Base-by-base conservation (phyloP, 768 basidiomycete genomes). In the Russula earlei region DNA sequence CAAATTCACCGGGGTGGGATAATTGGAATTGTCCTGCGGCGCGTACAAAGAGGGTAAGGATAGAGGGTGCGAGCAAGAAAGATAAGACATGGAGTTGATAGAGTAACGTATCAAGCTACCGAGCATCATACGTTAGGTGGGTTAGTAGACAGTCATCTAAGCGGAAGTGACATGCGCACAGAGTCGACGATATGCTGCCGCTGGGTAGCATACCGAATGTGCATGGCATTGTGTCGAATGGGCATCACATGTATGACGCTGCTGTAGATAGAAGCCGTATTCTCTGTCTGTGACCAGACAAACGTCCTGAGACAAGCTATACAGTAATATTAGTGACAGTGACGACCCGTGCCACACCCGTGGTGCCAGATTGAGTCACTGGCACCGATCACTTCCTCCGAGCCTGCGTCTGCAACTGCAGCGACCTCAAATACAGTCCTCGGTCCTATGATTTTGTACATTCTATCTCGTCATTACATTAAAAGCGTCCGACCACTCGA, bases 11-110 rank as follows among this genome's bases (percentile, higher is more conserved):
- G 20, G 87, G 83, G 63, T 78, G 80, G 41, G 80, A 73, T 65
- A 82, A 83, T 61, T 85, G 75, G 62, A 81, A 77, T 67, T 90
- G 87, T 38, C 77, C 75, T 38, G 78, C 61, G 46, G 83, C 62
- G 37, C 87, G 78, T 52, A 72, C 75, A 37, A 82, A 48, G 61
- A 78, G 77, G 14, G 76, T 67, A 74, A 77, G 75, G 55, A 88
- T 64, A 31, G 82, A 76, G 8, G 88, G 87, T 4, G 86, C 83
- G 31, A 85, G 74, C 69, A 90, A 79, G 75, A 87, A 90, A 41
- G 87, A 89, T 55, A 89, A 67, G 49, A 81, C 77, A 68, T 85
- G 80, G 59, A 91, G 71, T 66, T 88, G 84, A 71, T 84, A 84
- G 57, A 86, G 73, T 31, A 88, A 70, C 56, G 75, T 69, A 68